Conservation (phyloP, 2,329 filamentous ascomycete species). For the Microdochium bolleyi region DNA sequence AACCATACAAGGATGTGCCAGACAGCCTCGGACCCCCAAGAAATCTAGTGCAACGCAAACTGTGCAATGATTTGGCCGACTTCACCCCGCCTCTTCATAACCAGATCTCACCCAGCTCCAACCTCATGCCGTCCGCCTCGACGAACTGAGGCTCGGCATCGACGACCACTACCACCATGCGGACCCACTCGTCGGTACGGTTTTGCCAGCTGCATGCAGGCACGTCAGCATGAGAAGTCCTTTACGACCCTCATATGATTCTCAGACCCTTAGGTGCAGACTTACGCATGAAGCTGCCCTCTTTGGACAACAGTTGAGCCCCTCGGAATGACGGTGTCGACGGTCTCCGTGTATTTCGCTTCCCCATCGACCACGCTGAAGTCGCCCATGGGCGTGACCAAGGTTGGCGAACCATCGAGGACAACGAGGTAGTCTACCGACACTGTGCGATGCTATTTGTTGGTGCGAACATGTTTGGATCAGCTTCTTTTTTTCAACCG, state of each 20-base stretch:
- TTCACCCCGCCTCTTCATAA: too few species aligned
- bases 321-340: neutral
- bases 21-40: too few species aligned
- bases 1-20: too few species aligned
- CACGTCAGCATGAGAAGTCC: neutral
- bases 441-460: neutral
- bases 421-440: neutral
- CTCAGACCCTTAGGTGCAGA: neutral
- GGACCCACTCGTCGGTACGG: too few species aligned
- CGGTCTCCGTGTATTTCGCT: neutral
- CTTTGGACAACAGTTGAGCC: neutral
- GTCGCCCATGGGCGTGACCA: neutral
- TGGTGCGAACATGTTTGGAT: neutral
- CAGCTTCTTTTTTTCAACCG: neutral
- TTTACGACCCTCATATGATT: neutral
- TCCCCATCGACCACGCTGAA: neutral
- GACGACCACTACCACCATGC: too few species aligned
- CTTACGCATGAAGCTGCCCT: neutral
- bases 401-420: neutral
- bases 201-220: too few species aligned
- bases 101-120: too few species aligned
- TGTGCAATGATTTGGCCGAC: too few species aligned
- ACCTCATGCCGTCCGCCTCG: too few species aligned
- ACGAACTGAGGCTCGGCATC: too few species aligned
- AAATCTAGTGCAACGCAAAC: too few species aligned